Conservation (phyloP, 768 basidiomycete genomes). For the Leccinellum luteum region DNA sequence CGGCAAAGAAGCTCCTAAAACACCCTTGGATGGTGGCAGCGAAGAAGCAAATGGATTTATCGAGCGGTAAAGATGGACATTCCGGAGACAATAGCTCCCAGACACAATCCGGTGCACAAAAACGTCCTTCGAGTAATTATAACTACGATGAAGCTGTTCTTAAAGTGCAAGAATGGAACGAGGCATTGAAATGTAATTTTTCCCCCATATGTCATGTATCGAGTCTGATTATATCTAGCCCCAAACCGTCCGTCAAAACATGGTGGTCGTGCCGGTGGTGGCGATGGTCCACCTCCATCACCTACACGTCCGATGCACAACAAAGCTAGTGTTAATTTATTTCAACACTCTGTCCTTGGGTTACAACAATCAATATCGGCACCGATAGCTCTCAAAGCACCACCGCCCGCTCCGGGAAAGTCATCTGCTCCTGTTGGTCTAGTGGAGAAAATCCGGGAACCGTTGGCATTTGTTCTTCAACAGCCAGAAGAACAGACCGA, state of each 20-base stretch:
- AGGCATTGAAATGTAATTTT: slow-evolving; percentile 80
- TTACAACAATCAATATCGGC: slow-evolving; percentile 35
- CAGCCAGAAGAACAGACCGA: slow-evolving; percentile 86
- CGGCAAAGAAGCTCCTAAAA: slow-evolving; percentile 85
- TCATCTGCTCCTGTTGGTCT: slow-evolving; percentile 28
- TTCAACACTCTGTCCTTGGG: slow-evolving; percentile 33
- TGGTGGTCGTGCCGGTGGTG: slow-evolving; percentile 37
- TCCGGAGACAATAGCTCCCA: slow-evolving; percentile 34
- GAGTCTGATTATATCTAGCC: slow-evolving; percentile 40
- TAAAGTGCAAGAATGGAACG: slow-evolving; percentile 98
- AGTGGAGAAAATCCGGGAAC: slow-evolving; percentile 45
- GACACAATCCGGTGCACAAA: slow-evolving; percentile 34
- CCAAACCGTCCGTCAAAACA: slow-evolving; percentile 75
- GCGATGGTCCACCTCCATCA: slow-evolving; percentile 43
- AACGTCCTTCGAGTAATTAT: slow-evolving; percentile 68
- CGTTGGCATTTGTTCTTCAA: slow-evolving; percentile 62
- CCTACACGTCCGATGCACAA: slow-evolving; percentile 36
- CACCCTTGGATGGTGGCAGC: slow-evolving; percentile 97
- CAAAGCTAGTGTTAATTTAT: slow-evolving; percentile 25
- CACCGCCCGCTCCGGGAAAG: slow-evolving; percentile 18
- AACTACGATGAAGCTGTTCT: slow-evolving; percentile 93
- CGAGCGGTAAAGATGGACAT: slow-evolving; percentile 28
- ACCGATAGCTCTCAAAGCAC: slow-evolving; percentile 26
- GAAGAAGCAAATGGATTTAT: slow-evolving; percentile 61
- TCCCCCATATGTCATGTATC: slow-evolving; percentile 14